Evolutionary conservation across 169 alveolate species (phyloP).

Genomic region (Eimeria brunetti): DNA sequence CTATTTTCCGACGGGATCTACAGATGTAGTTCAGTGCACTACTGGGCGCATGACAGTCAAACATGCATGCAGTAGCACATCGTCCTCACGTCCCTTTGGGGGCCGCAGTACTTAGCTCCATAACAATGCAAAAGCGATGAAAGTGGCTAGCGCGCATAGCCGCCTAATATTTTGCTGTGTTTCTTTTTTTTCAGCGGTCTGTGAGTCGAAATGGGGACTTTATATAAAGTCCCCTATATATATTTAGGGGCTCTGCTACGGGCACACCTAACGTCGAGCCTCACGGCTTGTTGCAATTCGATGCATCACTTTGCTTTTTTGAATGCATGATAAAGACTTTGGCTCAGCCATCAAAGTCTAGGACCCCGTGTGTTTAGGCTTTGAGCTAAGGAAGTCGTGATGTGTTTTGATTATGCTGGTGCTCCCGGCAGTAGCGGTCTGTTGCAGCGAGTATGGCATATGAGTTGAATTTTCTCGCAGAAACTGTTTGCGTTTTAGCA

Average conservation of each 20-base stretch:
- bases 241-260: neutral
- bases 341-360: neutral
- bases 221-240: neutral
- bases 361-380: neutral
- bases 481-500: neutral
- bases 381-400: neutral
- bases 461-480: neutral
- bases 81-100: neutral
- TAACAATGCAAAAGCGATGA: neutral
- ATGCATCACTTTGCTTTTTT: neutral
- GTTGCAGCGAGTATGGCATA: slow-evolving; percentile 1
- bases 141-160: neutral
- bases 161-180: neutral
- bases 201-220: slow-evolving; percentile 24
- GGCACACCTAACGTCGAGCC: neutral
- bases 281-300: neutral
- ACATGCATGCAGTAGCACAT: neutral
- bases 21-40: neutral
- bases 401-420: neutral
- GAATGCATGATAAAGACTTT: neutral
- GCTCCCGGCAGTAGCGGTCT: neutral
- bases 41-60: neutral
- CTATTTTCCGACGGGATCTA: neutral
- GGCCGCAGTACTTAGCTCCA: neutral
- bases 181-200: neutral